Percentiles rank a stretch among this genome's conserved stretches.
These are phyloP conservation scores for Prunus yedoensis DNA, from an alignment of 331 rosid species.

Conservation along the genomic window DNA sequence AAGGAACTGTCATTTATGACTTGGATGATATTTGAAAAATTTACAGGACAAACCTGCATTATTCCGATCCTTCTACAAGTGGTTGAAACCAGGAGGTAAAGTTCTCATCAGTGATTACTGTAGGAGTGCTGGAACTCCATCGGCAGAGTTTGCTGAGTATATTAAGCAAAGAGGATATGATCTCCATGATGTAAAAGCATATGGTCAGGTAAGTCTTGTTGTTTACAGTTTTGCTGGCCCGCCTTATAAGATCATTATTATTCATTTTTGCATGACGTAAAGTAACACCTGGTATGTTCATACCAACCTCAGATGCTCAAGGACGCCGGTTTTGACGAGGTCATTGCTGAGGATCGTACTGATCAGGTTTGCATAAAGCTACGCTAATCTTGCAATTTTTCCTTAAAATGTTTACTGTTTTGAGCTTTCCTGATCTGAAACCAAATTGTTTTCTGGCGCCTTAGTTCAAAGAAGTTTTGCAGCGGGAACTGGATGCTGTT, in stretches of 20 bases:
- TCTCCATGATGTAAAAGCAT: constrained; percentile 58
- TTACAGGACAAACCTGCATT: constrained; percentile 77
- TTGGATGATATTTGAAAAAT: constrained; percentile 1
- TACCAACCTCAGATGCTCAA: constrained; percentile 62
- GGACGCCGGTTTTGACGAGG: constrained; percentile 73
- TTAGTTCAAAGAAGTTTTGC: constrained; percentile 67
- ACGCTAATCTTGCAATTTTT: not conserved
- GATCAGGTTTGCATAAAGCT: constrained; percentile 56
- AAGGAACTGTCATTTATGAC: not conserved
- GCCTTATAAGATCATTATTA: not conserved
- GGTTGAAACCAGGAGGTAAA: constrained; percentile 95
- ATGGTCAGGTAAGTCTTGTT: constrained; percentile 53
- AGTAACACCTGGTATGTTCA: constrained; percentile 1
- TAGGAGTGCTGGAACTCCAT: constrained; percentile 60
- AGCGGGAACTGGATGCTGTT: constrained; percentile 55
- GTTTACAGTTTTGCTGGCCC: not conserved
- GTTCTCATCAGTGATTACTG: constrained; percentile 88
- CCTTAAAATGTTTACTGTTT: not conserved
- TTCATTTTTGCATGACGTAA: constrained; percentile 10
- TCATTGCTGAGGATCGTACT: constrained; percentile 72
- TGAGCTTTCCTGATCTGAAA: constrained; percentile 22
- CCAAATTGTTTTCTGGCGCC: constrained; percentile 15
- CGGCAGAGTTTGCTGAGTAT: constrained; percentile 61
- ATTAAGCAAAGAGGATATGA: constrained; percentile 80
- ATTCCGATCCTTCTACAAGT: constrained; percentile 69